These are phyloP conservation scores for Alternaria ventricosa DNA, from an alignment of 2,329 filamentous ascomycete species.

Conservation along the genomic window DNA sequence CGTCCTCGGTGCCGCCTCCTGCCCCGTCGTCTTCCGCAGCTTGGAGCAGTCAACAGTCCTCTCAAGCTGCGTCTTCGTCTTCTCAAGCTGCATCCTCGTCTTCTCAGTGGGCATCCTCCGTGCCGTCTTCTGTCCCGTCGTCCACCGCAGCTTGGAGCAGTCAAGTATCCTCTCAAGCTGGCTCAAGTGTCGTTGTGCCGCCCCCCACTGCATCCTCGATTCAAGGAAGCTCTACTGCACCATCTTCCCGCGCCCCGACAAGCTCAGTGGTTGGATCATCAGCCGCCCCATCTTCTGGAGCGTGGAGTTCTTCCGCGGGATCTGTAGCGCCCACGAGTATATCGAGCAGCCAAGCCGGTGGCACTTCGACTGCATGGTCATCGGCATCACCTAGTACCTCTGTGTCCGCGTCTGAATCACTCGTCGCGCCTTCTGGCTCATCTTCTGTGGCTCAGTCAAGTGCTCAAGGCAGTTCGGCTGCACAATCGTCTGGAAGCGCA, in stretches of 20 bases:
- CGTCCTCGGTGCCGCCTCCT: neutral
- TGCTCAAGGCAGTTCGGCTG: neutral
- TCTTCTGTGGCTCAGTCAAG: neutral
- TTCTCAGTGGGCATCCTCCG: neutral
- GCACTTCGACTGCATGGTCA: neutral
- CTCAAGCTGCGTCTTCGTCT: neutral
- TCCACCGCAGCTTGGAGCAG: neutral
- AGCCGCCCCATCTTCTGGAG: neutral
- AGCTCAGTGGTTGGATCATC: neutral
- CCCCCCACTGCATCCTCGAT: neutral
- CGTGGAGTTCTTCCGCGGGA: neutral
- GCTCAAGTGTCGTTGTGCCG: neutral
- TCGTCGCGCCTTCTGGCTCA: neutral
- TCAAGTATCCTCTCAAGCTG: neutral
- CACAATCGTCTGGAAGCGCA: neutral
- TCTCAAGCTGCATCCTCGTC: neutral
- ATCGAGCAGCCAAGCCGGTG: neutral
- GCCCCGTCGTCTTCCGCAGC: neutral
- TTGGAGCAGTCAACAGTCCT: neutral
- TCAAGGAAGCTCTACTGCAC: neutral
- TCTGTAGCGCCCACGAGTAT: neutral
- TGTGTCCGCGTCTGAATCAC: neutral
- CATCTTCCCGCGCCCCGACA: neutral
- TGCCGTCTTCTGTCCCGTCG: neutral
- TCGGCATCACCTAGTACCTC: neutral